These are phyloP conservation scores for Stemphylium vesicarium DNA, from an alignment of 2,329 filamentous ascomycete genomes.

Conservation along the genomic window DNA sequence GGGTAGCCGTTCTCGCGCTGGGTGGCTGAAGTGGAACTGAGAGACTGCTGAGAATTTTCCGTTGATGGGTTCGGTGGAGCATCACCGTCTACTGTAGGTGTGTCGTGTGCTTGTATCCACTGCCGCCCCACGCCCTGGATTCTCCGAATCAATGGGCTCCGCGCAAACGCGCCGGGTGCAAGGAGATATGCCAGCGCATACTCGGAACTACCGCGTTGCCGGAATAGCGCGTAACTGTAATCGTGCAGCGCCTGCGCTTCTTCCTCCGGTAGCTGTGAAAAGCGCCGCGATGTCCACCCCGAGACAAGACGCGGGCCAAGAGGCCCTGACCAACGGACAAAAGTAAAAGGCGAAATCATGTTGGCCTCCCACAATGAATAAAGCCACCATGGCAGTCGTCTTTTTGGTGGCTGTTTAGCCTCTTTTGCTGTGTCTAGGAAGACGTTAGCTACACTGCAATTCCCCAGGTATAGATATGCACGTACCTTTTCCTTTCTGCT, in stretches of 20 bases:
- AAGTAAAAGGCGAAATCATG: constrained; percentile 83
- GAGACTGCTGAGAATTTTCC: neutral
- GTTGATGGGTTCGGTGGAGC: constrained; percentile 17
- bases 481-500: constrained; percentile 47
- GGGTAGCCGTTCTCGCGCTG: constrained; percentile 72
- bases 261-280: constrained; percentile 80
- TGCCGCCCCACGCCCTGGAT: constrained; percentile 90
- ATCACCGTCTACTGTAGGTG: constrained; percentile 34
- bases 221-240: constrained; percentile 94
- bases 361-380: constrained; percentile 97
- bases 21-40: constrained; percentile 9
- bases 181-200: constrained; percentile 93
- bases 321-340: constrained; percentile 87
- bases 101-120: constrained; percentile 45
- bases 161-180: constrained; percentile 90
- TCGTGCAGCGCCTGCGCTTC: constrained; percentile 88
- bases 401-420: constrained; percentile 57
- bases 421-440: constrained; percentile 36
- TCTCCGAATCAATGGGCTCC: constrained; percentile 82
- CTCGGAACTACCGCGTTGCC: constrained; percentile 88
- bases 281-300: constrained; percentile 91
- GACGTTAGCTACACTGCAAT: neutral
- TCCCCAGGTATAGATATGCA: neutral
- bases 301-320: constrained; percentile 91
- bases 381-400: constrained; percentile 81